Percentiles rank a stretch among this genome's conserved stretches.
Conservation (phyloP, 192 early-diverging fungal genomes). For the Backusella australiensis region DNA sequence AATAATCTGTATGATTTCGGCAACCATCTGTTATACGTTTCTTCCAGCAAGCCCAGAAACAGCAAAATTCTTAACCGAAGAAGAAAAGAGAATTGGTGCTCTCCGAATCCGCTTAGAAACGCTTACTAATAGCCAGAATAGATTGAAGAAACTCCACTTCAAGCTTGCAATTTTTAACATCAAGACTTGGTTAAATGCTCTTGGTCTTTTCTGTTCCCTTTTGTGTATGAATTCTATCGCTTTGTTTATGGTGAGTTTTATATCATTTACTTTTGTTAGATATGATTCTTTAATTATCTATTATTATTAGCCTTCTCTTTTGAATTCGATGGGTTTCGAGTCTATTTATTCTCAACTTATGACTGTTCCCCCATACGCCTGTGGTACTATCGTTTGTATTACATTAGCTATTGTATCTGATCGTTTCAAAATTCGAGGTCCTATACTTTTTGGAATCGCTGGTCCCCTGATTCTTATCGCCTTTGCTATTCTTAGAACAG, state of each 20-base stretch:
- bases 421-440: background rate
- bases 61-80: slow-evolving; percentile 30
- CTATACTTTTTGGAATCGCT: background rate
- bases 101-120: slow-evolving; percentile 38
- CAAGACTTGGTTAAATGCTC: background rate
- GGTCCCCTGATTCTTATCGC: background rate
- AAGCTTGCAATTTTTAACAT: background rate
- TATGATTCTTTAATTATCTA: background rate
- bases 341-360: background rate
- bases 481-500: background rate
- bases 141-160: slow-evolving; percentile 42
- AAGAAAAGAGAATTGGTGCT: slow-evolving; percentile 37
- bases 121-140: slow-evolving; percentile 29
- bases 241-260: background rate
- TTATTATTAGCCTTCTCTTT: background rate
- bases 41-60: slow-evolving; percentile 42
- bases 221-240: slow-evolving; percentile 12
- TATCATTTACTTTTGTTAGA: background rate
- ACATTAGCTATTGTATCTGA: background rate
- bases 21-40: slow-evolving; percentile 26
- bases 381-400: background rate
- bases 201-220: slow-evolving; percentile 6
- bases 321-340: background rate
- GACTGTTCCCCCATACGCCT: background rate
- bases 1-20: background rate